These are phyloP conservation scores for Saturnispora dispora DNA, from an alignment of 805 yeast species.

Conservation along the genomic window DNA sequence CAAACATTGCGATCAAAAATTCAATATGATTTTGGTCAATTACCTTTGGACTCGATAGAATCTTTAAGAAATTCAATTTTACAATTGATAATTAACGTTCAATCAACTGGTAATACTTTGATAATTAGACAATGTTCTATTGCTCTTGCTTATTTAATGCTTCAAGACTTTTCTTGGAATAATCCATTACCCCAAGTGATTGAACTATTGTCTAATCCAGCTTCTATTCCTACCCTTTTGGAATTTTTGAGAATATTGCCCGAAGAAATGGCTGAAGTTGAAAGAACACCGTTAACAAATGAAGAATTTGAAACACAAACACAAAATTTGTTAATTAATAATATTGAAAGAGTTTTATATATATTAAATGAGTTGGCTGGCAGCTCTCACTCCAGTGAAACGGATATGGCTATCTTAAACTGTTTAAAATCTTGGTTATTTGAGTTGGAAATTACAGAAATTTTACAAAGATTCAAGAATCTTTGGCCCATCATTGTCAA, in stretches of 20 bases:
- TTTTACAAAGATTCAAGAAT: constrained; percentile 50
- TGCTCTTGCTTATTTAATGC: constrained; percentile 70
- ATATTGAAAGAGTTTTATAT: constrained; percentile 58
- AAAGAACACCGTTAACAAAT: constrained; percentile 68
- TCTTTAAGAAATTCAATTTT: constrained; percentile 65
- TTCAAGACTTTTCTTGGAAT: constrained; percentile 69
- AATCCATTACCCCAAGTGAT: constrained; percentile 64
- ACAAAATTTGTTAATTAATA: constrained; percentile 50
- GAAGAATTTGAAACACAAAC: constrained; percentile 68
- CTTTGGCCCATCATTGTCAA: constrained; percentile 61
- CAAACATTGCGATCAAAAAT: constrained; percentile 84
- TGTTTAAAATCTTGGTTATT: constrained; percentile 86
- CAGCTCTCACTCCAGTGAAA: constrained; percentile 19
- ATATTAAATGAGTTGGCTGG: constrained; percentile 47
- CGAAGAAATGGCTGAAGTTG: constrained; percentile 76
- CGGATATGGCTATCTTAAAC: constrained; percentile 46
- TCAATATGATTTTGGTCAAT: constrained; percentile 75
- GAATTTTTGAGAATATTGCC: constrained; percentile 84
- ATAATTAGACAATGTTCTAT: constrained; percentile 79
- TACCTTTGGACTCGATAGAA: constrained; percentile 48
- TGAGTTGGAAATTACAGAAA: constrained; percentile 67
- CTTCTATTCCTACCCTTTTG: constrained; percentile 41
- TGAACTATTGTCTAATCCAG: constrained; percentile 33
- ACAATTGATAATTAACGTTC: constrained; percentile 34
- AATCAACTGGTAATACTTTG: constrained; percentile 29